Base-by-base conservation (phyloP, 1,284 basidiomycete species). In the Filobasidium uniguttulatum region DNA sequence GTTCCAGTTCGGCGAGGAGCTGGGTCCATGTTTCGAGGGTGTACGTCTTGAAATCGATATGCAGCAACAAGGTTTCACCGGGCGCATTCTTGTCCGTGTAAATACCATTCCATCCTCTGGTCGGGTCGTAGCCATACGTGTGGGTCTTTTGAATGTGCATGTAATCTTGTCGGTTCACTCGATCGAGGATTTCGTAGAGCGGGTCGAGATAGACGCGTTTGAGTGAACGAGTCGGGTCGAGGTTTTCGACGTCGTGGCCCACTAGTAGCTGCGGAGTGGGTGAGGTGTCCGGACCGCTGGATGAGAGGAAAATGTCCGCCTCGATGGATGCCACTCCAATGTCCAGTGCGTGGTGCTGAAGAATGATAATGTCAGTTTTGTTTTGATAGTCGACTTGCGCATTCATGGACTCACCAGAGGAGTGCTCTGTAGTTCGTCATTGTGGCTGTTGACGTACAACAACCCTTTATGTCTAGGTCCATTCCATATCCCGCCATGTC, bases 351-450 rank as follows among this genome's bases (percentile, higher is more conserved):
- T 59, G 56, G 5, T 41, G 47, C 60, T 60, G 31, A 23, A 5
- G 23, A 17, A 20, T 22, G 10, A 34, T 9, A 19, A 9, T 31
- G 22, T 14, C n/a, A 12, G 25, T 8, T 19, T 25, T 8, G n/a
- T 5, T 28, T 5, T 9, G 22, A 31, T 14, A 20, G 12, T 23
- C 9, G n/a, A 3, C 7, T 22, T 37, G 28, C 10, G 5, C 28
- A 25, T 14, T 7, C 9, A 7, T 9, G 19, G 10, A 57, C 60
- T 54, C 25, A 62, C 61, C 17, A 62, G 43, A 22, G 60, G 56
- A 5, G 4, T 19, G 3, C 15, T 56, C 17, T 61, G 60, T 57
- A 59, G 58, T 44, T 63, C 61, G 45, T 63, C 61, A 46, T 63
- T 63, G 44, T 63, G 61, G 44, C 60, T 61, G 31, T 49, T 49